Evolutionary conservation across 2,329 filamentous ascomycete species (phyloP), one percentile per base, ranked within the genome.

Genomic region (Alternaria ethzedia): DNA sequence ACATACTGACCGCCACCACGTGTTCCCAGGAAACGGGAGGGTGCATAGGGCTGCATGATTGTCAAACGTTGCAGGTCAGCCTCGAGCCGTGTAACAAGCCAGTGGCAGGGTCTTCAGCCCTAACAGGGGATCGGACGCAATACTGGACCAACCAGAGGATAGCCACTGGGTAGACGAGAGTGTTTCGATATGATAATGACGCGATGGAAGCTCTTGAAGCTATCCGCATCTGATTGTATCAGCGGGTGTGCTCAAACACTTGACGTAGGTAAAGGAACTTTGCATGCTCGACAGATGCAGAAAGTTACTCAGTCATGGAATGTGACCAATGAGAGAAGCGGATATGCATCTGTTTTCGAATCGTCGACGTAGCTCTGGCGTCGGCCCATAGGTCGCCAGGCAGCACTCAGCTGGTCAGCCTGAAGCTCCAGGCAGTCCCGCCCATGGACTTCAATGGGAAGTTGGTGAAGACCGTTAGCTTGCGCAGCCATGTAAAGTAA

Each of bases 31-130:
- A 71, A 68, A 66, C 74, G 72, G 75, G 73, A 69, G 58, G 23
- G 59, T 68, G 74, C 75, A 75, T 78, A 77, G 72, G 75, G 75
- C 75, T 78, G 75, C 75, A 78, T 63, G 66, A 46, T 68, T 55
- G 50, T 61, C 43, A 54, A 70, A 70, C 65, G 65, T 69, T 55
- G 67, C 64, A 59, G 62, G 73, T 68, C 66, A 78, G 75, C 75
- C 71, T 68, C 68, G 64, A 51, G 57, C 54, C 45, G 63, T 57
- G 59, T 54, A 64, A 52, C 66, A 54, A 61, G 57, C 62, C 56
- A 56, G 47, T 62, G 61, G 60, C 45, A 56, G 21, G 45, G 47
- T 23, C 43, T 43, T 47, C 41, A 59, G 56, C 60, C 57, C 57
- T 64, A 50, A 62, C 47, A 59, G 59, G 64, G 63, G 54, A 66